These are phyloP conservation scores for Pseudogymnoascus sp. DNA, from an alignment of 2,329 filamentous ascomycete genomes.

Conservation along the genomic window DNA sequence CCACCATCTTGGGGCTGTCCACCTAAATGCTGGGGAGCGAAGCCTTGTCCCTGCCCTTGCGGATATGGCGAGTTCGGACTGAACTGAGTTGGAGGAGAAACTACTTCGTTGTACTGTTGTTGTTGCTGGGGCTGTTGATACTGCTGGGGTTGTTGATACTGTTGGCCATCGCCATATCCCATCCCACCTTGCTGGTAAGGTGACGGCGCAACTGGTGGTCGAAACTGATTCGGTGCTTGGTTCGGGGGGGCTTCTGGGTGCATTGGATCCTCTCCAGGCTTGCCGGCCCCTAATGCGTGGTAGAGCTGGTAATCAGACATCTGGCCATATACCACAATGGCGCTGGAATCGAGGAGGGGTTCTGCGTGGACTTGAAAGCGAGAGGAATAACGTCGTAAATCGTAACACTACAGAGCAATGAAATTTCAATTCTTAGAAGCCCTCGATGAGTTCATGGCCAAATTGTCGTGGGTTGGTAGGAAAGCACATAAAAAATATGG, in stretches of 20 bases:
- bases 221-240: constrained; percentile 47
- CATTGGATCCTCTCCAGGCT: constrained; percentile 46
- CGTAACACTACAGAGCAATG: neutral
- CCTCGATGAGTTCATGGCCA: neutral
- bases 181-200: constrained; percentile 35
- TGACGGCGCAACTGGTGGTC: constrained; percentile 44
- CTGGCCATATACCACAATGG: constrained; percentile 15
- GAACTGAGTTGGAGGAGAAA: constrained; percentile 4
- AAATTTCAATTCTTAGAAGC: neutral
- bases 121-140: constrained; percentile 16
- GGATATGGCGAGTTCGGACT: constrained; percentile 19
- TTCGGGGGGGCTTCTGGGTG: constrained; percentile 43
- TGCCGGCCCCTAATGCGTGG: constrained; percentile 48
- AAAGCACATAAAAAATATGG: neutral
- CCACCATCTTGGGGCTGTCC: constrained; percentile 38
- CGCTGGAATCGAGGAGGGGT: neutral
- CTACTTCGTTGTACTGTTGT: constrained; percentile 15
- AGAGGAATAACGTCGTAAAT: constrained; percentile 1
- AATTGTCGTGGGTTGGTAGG: neutral
- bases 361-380: neutral
- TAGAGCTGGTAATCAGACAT: constrained; percentile 51
- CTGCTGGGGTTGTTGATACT: constrained; percentile 12
- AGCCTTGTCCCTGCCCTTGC: constrained; percentile 22
- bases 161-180: constrained; percentile 14
- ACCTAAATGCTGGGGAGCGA: constrained; percentile 26